Conservation (phyloP, 495 filamentous ascomycete species). For the Trichoderma gamsii region DNA sequence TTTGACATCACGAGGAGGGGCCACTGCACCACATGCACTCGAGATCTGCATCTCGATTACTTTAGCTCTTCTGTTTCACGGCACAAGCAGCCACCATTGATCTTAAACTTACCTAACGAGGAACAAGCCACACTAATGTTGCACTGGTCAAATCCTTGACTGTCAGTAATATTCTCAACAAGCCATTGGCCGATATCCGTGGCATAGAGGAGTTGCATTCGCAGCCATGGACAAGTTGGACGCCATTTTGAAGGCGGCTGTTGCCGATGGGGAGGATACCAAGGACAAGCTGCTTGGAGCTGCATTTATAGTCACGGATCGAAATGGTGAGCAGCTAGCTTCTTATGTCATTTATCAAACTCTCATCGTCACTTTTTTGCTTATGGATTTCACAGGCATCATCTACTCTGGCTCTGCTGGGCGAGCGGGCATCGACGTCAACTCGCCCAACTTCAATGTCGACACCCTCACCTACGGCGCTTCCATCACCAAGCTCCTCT, state of each 20-base stretch:
- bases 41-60: too few species aligned
- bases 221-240: not conserved
- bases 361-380: not conserved
- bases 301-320: constrained; percentile 26
- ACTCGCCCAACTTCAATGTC: constrained; percentile 27
- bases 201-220: too few species aligned
- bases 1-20: too few species aligned
- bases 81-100: too few species aligned
- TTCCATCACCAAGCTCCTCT: constrained; percentile 29
- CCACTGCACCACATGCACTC: too few species aligned
- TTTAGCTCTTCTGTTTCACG: too few species aligned
- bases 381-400: constrained; percentile 17
- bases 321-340: constrained; percentile 20
- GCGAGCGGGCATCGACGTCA: constrained; percentile 16
- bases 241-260: not conserved
- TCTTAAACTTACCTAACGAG: too few species aligned
- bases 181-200: too few species aligned
- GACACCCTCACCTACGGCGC: constrained; percentile 47
- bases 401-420: constrained; percentile 27
- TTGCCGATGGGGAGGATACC: constrained; percentile 14
- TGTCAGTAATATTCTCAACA: too few species aligned
- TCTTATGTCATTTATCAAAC: not conserved
- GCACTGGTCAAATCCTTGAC: too few species aligned
- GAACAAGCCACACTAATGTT: too few species aligned
- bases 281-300: constrained; percentile 29